phyloP scores from a whole-genome alignment of 495 filamentous ascomycete genomes.

The Neurospora sp. region DNA sequence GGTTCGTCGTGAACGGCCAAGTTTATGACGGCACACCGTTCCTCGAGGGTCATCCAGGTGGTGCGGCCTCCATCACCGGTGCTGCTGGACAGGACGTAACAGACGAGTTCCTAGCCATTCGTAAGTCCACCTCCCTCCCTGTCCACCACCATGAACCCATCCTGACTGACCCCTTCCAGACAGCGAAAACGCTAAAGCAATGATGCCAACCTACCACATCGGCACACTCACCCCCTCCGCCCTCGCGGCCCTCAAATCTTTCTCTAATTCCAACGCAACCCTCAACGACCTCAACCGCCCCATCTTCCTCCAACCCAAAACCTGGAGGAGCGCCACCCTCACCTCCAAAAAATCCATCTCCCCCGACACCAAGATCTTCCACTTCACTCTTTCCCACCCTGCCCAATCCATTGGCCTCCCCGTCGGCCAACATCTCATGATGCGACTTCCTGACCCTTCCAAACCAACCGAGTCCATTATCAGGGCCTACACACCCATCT shows the following conservation, averaged over 20 bases:
- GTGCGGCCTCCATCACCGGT: constrained; percentile 75
- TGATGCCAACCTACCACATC: constrained; percentile 87
- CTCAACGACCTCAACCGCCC: constrained; percentile 59
- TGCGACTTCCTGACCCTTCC: constrained; percentile 64
- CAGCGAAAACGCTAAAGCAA: constrained; percentile 81
- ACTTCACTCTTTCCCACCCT: constrained; percentile 65
- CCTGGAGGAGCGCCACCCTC: constrained; percentile 63
- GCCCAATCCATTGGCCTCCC: constrained; percentile 70
- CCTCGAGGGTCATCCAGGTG: constrained; percentile 79
- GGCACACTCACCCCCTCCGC: constrained; percentile 70
- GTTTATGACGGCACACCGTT: constrained; percentile 87
- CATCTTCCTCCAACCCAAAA: constrained; percentile 59
- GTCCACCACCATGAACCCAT: neutral
- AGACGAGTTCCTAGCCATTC: constrained; percentile 92
- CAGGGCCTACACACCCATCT: constrained; percentile 83
- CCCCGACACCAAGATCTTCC: constrained; percentile 75
- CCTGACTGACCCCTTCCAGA: constrained; percentile 38
- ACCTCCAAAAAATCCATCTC: constrained; percentile 56
- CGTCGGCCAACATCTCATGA: constrained; percentile 81
- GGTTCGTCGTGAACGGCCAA: constrained; percentile 88
- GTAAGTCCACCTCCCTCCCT: constrained; percentile 40
- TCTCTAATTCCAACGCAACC: constrained; percentile 30
- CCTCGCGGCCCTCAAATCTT: constrained; percentile 53
- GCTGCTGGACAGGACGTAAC: constrained; percentile 79
- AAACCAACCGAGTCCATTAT: constrained; percentile 60